A percentile compares a stretch with the other conserved stretches of the same genome.
These are phyloP conservation scores for Penicillium samsonianum DNA, from an alignment of 495 filamentous ascomycete species.

Conservation along the genomic window DNA sequence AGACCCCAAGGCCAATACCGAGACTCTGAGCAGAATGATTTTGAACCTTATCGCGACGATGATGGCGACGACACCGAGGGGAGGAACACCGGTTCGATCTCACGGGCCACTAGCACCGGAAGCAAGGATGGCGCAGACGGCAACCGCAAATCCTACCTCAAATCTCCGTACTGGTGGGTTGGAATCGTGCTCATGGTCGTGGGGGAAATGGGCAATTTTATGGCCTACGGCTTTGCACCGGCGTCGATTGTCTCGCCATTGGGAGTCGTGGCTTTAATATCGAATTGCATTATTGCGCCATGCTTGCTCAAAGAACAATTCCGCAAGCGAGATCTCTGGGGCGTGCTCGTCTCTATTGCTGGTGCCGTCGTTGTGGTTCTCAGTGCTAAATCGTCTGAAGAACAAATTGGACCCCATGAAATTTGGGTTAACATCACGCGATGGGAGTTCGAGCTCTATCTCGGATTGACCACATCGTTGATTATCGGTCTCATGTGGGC, in stretches of 20 bases:
- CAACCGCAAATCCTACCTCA: constrained; percentile 69
- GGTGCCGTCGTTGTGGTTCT: constrained; percentile 93
- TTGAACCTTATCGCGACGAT: constrained; percentile 37
- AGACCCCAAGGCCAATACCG: constrained; percentile 12
- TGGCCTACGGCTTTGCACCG: constrained; percentile 98
- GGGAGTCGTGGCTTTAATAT: constrained; percentile 91
- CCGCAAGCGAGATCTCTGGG: constrained; percentile 80
- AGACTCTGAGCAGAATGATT: constrained; percentile 11
- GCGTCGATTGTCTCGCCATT: constrained; percentile 97
- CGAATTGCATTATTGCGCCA: constrained; percentile 95
- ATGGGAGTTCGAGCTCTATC: constrained; percentile 88
- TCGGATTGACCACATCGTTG: constrained; percentile 69
- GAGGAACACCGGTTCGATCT: constrained; percentile 19
- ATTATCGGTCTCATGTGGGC: constrained; percentile 76
- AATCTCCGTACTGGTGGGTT: constrained; percentile 93
- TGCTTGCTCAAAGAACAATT: constrained; percentile 89
- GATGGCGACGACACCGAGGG: constrained; percentile 14
- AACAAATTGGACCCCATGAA: constrained; percentile 85
- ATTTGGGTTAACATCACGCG: constrained; percentile 87
- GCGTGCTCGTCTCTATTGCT: constrained; percentile 77
- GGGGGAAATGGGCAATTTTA: constrained; percentile 94
- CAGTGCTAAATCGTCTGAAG: constrained; percentile 86
- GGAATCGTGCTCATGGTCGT: constrained; percentile 88
- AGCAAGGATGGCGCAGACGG: constrained; percentile 29
- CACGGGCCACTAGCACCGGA: constrained; percentile 25